Base-by-base conservation (phyloP, 257 asterid species). In the Plantago ovata region DNA sequence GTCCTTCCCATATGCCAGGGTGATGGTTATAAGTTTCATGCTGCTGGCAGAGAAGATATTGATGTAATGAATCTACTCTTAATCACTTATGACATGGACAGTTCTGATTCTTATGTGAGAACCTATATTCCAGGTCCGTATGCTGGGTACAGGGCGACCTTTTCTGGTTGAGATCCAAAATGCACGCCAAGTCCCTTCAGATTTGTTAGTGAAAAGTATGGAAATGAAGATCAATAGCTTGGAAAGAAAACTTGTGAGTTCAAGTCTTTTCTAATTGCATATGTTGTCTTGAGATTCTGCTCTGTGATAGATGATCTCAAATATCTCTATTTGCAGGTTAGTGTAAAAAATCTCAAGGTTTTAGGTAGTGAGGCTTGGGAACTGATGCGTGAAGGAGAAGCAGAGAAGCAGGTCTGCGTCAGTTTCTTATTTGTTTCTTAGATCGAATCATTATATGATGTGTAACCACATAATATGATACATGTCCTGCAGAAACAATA, bases 31-130 rank as follows among this genome's bases (percentile, higher is more conserved):
- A 92, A 92, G 80, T 92, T 92, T 68, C 98, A 92, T 67, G 98
- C 98, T 65, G 96, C 98, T 6, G 98, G 98, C 59, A 81, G 98
- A 79, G 98, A 92, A 83, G 98, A 92, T 73, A 92, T 92, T 69
- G 96, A 92, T 76, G 98, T 92, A 81, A 56, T 79, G 43, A 61
- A 38, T 40, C 60, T 64, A 62, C 54, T 60, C 49, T 52, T 36
- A 55, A 20, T 41, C 49, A 54, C 65, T 56, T 58, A 23, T 71
- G 16, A 41, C 44, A 60, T 69, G 47, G 52, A 53, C 14, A 44
- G n/a, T 32, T 63, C 13, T 21, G 33, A 9, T 58, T 64, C 49
- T 66, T 38, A 51, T 63, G 58, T 66, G 21, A 49, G 44, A 44
- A 53, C 38, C 43, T 72, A 46, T 58, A 72, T 60, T 52, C 61